Evolutionary conservation across 306 rosid species (phyloP).

Genomic region (Dicorynia guianensis): DNA sequence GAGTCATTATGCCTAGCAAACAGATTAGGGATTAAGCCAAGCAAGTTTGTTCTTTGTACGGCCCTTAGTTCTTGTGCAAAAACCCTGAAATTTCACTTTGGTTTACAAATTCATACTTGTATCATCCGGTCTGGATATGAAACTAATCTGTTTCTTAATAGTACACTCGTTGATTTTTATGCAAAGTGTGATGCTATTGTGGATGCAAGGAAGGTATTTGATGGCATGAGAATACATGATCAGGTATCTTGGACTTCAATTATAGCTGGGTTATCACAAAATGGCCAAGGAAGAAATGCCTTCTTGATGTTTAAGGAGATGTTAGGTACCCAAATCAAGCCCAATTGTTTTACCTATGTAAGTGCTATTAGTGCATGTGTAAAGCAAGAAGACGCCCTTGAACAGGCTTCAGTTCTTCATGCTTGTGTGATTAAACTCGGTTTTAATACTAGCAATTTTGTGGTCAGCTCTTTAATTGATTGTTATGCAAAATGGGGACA

Average conservation of each 20-base stretch:
- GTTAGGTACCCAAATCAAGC: conserved; percentile 55
- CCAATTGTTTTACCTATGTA: conserved; percentile 66
- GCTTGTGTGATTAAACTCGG: conserved; percentile 63
- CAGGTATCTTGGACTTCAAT: conserved; percentile 76
- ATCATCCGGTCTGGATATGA: conserved; percentile 56
- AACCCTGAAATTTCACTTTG: conserved; percentile 48
- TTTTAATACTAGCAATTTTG: conserved; percentile 54
- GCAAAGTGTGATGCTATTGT: conserved; percentile 58
- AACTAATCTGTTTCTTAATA: conserved; percentile 56
- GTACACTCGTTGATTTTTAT: conserved; percentile 63
- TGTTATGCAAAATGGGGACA: conserved; percentile 60
- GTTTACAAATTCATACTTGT: conserved; percentile 62
- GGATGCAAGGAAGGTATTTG: conserved; percentile 62
- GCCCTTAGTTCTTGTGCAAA: conserved; percentile 65
- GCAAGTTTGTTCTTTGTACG: conserved; percentile 52
- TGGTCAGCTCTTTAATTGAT: conserved; percentile 59
- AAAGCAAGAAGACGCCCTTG: conserved; percentile 42
- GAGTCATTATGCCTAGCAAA: conserved; percentile 36
- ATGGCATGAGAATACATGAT: conserved; percentile 60
- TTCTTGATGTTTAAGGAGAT: conserved; percentile 59
- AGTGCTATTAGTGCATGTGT: conserved; percentile 66
- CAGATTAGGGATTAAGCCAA: conserved; percentile 37
- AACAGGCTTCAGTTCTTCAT: conserved; percentile 56
- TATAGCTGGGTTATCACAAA: conserved; percentile 60
- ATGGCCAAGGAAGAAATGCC: conserved; percentile 54